Base-by-base conservation (phyloP, 2,329 filamentous ascomycete species). In the Ceratocystis albifundus region DNA sequence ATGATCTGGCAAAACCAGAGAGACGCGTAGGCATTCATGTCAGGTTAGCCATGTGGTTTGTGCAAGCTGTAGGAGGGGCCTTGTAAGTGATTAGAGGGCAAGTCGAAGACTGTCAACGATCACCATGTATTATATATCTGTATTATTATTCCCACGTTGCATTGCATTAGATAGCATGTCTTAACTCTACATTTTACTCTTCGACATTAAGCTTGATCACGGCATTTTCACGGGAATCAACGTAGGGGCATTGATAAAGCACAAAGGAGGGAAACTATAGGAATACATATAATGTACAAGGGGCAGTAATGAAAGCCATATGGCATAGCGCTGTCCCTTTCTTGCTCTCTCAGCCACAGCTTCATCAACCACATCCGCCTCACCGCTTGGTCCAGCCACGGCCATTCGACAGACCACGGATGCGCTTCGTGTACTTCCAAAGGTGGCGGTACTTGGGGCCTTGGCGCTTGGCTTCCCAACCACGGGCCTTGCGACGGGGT, bases 21-120 rank as follows among this genome's bases (percentile, higher is more conserved):
- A 82, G 94, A 68, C 85, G 90, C 67, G 94, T 97, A 0, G 86
- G 90, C 0, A 78, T 95, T 72, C 87, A 90, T 74, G 94, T 99
- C 48, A 80, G 90, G 68, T 76, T 96, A 69, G 90, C 91, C 2
- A 96, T 97, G 91, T 95, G 90, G 90, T 88, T 96, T 76, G 92
- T 96, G 4, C 84, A 85, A 71, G 79, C 90, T 44, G 82, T 96
- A 6, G 93, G 93, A 0, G 93, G 93, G 15, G 91, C 91, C n/a
- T 78, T 97, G 73, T 96, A 78, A 36, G 25, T 17, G 22, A 10
- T 20, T 2, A 3, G n/a, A 55, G 50, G 48, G n/a, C 48, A 25
- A 55, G 12, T 20, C 20, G 20, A 25, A 55, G 8, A 25, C 8
- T 8, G 8, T 15, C 20, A 15, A 30, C 32, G 44, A 25, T 7